Evolutionary conservation across 768 basidiomycete genomes (phyloP).

Genomic region (Epithele typhae): DNA sequence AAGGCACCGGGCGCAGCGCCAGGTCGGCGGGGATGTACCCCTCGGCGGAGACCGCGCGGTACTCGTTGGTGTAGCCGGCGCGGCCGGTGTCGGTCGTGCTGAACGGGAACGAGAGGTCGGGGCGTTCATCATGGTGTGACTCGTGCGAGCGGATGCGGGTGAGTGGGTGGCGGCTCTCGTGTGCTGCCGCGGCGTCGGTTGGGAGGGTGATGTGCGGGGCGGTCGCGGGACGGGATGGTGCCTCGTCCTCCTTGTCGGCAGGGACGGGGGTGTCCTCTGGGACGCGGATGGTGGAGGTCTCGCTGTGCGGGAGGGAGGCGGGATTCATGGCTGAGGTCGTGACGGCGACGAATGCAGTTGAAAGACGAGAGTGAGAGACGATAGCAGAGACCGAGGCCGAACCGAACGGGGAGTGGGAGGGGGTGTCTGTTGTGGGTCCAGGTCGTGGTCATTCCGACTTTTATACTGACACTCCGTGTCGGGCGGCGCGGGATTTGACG

Average conservation of each 20-base stretch:
- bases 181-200: conserved; percentile 2
- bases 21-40: conserved; percentile 26
- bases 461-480: too few relatives aligned
- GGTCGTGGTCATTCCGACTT: too few relatives aligned
- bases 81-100: conserved; percentile 22
- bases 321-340: conserved; percentile 1
- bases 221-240: background rate
- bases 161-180: conserved; percentile 4
- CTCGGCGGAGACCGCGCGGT: conserved; percentile 25
- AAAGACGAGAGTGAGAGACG: too few relatives aligned
- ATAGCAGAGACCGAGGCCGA: too few relatives aligned
- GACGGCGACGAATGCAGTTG: too few relatives aligned
- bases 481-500: too few relatives aligned
- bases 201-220: conserved; percentile 12
- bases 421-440: too few relatives aligned
- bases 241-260: background rate
- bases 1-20: conserved; percentile 27
- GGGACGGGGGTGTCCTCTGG: conserved; percentile 6
- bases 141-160: conserved; percentile 12
- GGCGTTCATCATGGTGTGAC: conserved; percentile 18
- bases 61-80: conserved; percentile 31
- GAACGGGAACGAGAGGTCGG: conserved; percentile 29
- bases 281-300: conserved; percentile 11
- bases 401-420: too few relatives aligned
- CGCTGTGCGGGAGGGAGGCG: conserved; percentile 14